Evolutionary conservation across 805 yeast genomes (phyloP).

Genomic region (Blastobotrys robertii): DNA sequence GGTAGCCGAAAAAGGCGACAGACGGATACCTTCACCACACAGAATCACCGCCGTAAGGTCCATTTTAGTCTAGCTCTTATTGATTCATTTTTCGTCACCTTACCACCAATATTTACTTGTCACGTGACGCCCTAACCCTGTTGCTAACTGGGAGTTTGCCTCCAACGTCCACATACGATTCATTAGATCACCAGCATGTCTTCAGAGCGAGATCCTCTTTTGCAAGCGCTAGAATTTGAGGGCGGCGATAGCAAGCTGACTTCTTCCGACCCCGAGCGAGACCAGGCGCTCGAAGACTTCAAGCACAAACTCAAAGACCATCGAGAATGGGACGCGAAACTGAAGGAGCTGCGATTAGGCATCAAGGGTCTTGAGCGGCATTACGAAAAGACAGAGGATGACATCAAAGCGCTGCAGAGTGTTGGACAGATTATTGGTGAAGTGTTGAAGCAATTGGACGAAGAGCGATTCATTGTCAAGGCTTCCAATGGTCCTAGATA

Average conservation of each 20-base stretch:
- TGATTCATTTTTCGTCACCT: too few species aligned
- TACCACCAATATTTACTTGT: too few species aligned
- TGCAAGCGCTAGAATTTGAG: slow-evolving; percentile 24
- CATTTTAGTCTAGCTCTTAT: slow-evolving; percentile 37
- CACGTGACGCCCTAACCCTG: background rate
- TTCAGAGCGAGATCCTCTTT: slow-evolving; percentile 24
- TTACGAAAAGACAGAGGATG: slow-evolving; percentile 90
- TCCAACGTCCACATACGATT: background rate
- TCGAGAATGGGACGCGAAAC: slow-evolving; percentile 85
- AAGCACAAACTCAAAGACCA: slow-evolving; percentile 85
- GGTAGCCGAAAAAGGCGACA: slow-evolving; percentile 60
- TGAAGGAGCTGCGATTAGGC: slow-evolving; percentile 72
- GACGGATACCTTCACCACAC: slow-evolving; percentile 73
- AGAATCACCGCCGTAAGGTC: slow-evolving; percentile 86
- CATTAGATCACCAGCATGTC: slow-evolving; percentile 1
- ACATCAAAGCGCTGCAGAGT: slow-evolving; percentile 91
- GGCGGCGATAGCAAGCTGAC: slow-evolving; percentile 21
- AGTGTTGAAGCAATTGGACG: slow-evolving; percentile 88
- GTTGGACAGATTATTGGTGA: slow-evolving; percentile 98
- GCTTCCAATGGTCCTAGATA: slow-evolving; percentile 97
- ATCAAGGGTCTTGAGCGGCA: slow-evolving; percentile 77
- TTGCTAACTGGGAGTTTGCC: background rate
- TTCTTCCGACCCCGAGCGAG: slow-evolving; percentile 55
- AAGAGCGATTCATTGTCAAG: slow-evolving; percentile 86
- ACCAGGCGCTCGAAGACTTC: slow-evolving; percentile 65